These are phyloP conservation scores for Naganishia antarctica DNA, from an alignment of 768 basidiomycete genomes.

Conservation along the genomic window DNA sequence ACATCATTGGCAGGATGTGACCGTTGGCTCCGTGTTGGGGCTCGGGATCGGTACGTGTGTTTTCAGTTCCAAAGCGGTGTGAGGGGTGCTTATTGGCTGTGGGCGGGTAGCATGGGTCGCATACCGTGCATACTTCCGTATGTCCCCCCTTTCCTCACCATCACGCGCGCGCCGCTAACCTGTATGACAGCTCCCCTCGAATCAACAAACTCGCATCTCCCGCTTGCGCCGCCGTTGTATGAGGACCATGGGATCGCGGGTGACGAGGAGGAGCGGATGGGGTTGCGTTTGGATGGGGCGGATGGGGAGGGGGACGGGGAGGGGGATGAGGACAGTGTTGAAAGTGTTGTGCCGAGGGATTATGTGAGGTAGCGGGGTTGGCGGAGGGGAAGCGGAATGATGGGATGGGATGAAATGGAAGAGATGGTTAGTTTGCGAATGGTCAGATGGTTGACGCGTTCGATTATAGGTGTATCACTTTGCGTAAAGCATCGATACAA, in stretches of 20 bases:
- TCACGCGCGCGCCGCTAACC: not conserved
- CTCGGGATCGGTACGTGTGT: slow-evolving; percentile 64
- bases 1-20: slow-evolving; percentile 88
- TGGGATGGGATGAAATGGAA: too few relatives aligned
- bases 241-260: slow-evolving; percentile 7
- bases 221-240: slow-evolving; percentile 39
- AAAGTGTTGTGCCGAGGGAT: slow-evolving; percentile 20
- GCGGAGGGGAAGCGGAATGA: too few relatives aligned
- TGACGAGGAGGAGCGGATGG: slow-evolving; percentile 4
- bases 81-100: not conserved
- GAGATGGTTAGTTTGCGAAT: too few relatives aligned
- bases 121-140: slow-evolving; percentile 47
- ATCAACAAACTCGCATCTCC: slow-evolving; percentile 43
- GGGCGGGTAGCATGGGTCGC: slow-evolving; percentile 43
- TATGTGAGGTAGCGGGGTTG: not conserved
- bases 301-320: slow-evolving; percentile 4
- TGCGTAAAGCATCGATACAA: too few relatives aligned
- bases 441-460: too few relatives aligned
- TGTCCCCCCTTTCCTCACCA: not conserved
- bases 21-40: slow-evolving; percentile 73
- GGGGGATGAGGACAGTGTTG: slow-evolving; percentile 14
- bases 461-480: too few relatives aligned
- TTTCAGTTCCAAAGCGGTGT: not conserved
- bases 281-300: not conserved
- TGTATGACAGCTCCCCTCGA: slow-evolving; percentile 36